Evolutionary conservation across 2,329 filamentous ascomycete genomes (phyloP).

Genomic region (Rhynchosporium graminicola): DNA sequence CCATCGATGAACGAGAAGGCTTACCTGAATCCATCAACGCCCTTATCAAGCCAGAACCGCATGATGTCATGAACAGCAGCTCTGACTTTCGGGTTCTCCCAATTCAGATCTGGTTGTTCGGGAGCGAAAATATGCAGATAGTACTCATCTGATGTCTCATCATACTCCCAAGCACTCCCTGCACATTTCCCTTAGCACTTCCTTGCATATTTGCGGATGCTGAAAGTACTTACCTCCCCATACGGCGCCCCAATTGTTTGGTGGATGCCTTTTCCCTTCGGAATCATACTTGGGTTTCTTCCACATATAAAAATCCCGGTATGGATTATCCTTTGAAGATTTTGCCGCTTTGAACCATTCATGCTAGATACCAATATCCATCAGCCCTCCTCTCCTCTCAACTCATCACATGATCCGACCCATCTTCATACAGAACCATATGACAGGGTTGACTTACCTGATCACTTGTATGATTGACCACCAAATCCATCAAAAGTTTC

Average conservation of each 20-base stretch:
- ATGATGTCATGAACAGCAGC: conserved; percentile 70
- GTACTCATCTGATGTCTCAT: conserved; percentile 53
- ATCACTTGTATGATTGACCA: conserved; percentile 66
- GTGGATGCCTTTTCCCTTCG: conserved; percentile 43
- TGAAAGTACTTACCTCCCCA: conserved; percentile 46
- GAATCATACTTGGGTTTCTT: conserved; percentile 41
- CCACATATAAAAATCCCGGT: conserved; percentile 69
- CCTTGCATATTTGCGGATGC: not conserved
- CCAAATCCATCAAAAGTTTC: conserved; percentile 70
- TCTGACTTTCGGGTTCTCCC: conserved; percentile 67
- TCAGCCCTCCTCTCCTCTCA: not conserved
- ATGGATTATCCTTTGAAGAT: conserved; percentile 49
- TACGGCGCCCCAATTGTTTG: conserved; percentile 48
- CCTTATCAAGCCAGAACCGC: conserved; percentile 71
- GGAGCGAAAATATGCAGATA: conserved; percentile 64
- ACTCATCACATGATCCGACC: conserved; percentile 4
- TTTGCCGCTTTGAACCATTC: conserved; percentile 59
- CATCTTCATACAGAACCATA: not conserved
- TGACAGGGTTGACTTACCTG: conserved; percentile 34
- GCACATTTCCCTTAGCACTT: not conserved
- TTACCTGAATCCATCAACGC: conserved; percentile 52
- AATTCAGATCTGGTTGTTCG: conserved; percentile 76
- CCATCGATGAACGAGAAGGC: not conserved
- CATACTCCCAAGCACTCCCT: conserved; percentile 54
- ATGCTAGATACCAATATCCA: conserved; percentile 43